Evolutionary conservation across 306 rosid genomes (phyloP), one percentile per base, ranked within the genome.

Genomic region (Nissolia schottii): DNA sequence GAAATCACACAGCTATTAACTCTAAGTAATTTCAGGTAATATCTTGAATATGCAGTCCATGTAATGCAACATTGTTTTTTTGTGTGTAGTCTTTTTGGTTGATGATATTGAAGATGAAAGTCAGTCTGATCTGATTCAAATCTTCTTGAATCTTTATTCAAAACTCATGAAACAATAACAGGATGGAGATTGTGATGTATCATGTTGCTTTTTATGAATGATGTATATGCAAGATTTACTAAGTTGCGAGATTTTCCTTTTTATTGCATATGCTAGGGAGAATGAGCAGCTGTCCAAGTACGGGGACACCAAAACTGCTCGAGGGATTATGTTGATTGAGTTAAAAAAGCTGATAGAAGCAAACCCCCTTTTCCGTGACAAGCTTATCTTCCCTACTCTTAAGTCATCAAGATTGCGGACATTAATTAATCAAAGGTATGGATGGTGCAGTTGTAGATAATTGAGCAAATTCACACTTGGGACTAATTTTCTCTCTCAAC

Each of bases 1-100:
- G 98, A 92, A 77, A 86, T 92, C 69, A 92, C 98, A 3, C 96
- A 88, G 81, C 92, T 92, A 37, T 60, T 92, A 77, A 85, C 96
- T 49, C 92, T 92, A 9, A 69, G 22, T 20, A 86, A 92, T 85
- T 88, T 92, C 88, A 88, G 98, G 98, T 92, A 89, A 80, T 54
- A 50, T 77, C 14, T 66, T 43, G 66, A 45, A 63, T 37, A 19
- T 51, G 14, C 45, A 45, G 25, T 58, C 35, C 28, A 29, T 54
- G 32, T n/a, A 48, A 35, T 45, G 45, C 48, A 16, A 1, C 27
- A 23, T 4, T 45, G 70, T 70, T 63, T 66, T 51, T 63, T n/a
- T n/a, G n/a, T n/a, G n/a, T n/a, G n/a, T n/a, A n/a, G n/a, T n/a
- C n/a, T n/a, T n/a, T n/a, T n/a, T n/a, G n/a, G n/a, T n/a, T n/a